Evolutionary conservation across 345 rosid genomes (phyloP), one percentile per base, ranked within the genome.

Genomic region (Anacardium occidentale): DNA sequence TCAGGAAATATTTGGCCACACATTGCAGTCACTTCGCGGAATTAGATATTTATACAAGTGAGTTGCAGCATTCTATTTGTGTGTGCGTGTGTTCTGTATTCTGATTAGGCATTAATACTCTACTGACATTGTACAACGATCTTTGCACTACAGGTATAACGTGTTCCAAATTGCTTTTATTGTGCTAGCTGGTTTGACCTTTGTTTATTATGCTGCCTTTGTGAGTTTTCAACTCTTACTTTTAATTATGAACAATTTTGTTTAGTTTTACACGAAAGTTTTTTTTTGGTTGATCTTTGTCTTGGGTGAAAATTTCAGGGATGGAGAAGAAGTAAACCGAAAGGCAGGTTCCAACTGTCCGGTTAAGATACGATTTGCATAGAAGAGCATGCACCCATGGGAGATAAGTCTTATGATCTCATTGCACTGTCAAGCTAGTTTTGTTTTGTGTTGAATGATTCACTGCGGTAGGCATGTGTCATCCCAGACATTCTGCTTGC

Each of bases 1-100:
- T 0, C 99, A 96, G 62, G 98, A 96, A 83, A 96, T 96, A 70
- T 96, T 93, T 58, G 98, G 98, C 62, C 99, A 91, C 87, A 96
- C 99, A 0, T 85, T 96, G 84, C 91, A 93, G 85, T 96, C 97
- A 67, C 99, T 93, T 64, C 84, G 97, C 14, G 99, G 98, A 83
- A 93, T 96, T 57, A 93, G 85, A 79, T 93, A 93, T 77, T 76
- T 93, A 64, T 93, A 90, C 93, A 93, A 93, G 97, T 96, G 88
- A 89, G 97, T 80, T 22, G 44, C 21, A 0, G 13, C 56, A 9
- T 29, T 29, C 3, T 29, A 1, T 29, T 29, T 1, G 32, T 29
- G 32, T 29, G 32, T 29, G 32, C 3, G 32, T 29, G 32, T 42
- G n/a, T 17, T 18, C 25, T 50, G 20, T 64, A 40, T 25, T 53